Conservation (phyloP, 2,329 filamentous ascomycete genomes). For the Talaromyces sp. region DNA sequence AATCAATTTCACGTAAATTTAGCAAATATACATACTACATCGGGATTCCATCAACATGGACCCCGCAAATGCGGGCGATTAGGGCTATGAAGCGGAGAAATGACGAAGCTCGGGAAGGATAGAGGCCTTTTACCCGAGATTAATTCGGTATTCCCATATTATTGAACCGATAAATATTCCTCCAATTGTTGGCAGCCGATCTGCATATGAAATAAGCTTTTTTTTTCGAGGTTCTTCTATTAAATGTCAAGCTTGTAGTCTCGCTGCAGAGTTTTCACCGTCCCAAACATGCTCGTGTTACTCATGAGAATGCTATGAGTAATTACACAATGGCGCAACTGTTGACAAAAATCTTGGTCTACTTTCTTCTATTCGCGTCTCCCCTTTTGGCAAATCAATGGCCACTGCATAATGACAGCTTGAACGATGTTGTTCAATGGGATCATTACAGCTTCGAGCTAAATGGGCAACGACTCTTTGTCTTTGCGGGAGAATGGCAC, state of each 20-base stretch:
- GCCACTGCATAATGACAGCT: not conserved
- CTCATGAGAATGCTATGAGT: not conserved
- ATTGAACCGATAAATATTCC: slow-evolving; percentile 1
- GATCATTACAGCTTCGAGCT: slow-evolving; percentile 54
- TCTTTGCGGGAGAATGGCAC: slow-evolving; percentile 55
- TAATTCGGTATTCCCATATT: not conserved
- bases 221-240: not conserved
- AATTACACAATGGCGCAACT: not conserved
- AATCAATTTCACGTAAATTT: not conserved
- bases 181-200: not conserved
- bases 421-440: slow-evolving; percentile 45
- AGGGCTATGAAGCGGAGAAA: not conserved
- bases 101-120: not conserved
- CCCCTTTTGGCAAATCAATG: not conserved
- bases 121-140: not conserved
- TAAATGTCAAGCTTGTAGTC: not conserved
- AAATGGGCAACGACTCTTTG: slow-evolving; percentile 50
- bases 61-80: not conserved
- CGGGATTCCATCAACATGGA: not conserved
- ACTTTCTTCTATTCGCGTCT: not conserved
- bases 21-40: not conserved
- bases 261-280: not conserved
- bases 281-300: not conserved
- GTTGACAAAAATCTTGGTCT: not conserved
- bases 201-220: not conserved